phyloP scores from a whole-genome alignment of 1,284 basidiomycete genomes.

The Naganishia cerealis region DNA sequence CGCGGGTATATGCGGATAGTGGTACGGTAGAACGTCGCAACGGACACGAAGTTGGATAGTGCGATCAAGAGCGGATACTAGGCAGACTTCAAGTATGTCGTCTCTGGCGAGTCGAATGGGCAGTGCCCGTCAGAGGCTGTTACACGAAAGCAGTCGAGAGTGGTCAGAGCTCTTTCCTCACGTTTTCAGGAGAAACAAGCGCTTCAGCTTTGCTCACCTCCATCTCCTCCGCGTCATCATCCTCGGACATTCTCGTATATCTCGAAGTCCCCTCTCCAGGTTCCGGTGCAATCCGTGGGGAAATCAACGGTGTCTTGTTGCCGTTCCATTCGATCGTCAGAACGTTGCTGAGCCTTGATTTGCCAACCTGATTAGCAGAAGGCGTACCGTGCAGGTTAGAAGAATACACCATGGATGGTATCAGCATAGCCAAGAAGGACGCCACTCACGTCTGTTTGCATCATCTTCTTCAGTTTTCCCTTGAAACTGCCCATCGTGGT shows the following conservation, averaged over 20 bases:
- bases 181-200: not conserved
- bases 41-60: not conserved
- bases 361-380: not conserved
- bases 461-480: conserved; percentile 14
- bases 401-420: not conserved
- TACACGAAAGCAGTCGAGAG: not conserved
- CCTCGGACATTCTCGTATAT: conserved; percentile 1
- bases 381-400: not conserved
- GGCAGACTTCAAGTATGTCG: not conserved
- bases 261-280: not conserved
- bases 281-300: conserved; percentile 11
- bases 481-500: conserved; percentile 4
- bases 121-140: not conserved
- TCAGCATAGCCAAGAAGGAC: not conserved
- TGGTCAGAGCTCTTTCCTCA: not conserved
- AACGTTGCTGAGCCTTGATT: conserved; percentile 10
- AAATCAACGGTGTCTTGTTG: conserved; percentile 1
- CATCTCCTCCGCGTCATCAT: not conserved
- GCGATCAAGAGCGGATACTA: not conserved
- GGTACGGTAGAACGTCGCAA: no score
- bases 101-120: not conserved
- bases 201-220: not conserved
- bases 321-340: conserved; percentile 30
- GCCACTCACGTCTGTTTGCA: not conserved
- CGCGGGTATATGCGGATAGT: no score